Evolutionary conservation across 768 basidiomycete genomes (phyloP).

Genomic region (Leccinellum luteum): DNA sequence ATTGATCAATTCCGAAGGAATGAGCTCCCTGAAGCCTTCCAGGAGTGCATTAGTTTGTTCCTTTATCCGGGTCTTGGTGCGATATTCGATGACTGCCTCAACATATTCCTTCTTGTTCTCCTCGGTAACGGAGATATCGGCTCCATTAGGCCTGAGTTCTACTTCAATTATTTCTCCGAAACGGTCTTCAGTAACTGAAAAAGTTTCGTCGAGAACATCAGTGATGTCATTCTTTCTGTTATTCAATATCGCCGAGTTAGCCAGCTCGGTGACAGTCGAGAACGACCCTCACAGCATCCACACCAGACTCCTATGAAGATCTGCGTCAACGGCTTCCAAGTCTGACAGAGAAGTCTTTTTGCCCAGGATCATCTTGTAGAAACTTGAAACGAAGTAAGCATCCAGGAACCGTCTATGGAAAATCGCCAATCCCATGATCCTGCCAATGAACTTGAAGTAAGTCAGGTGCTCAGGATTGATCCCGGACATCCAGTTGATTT

Average conservation of each 20-base stretch:
- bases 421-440: conserved; percentile 68
- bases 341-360: conserved; percentile 61
- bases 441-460: conserved; percentile 82
- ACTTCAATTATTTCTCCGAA: conserved; percentile 71
- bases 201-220: conserved; percentile 70
- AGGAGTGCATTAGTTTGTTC: conserved; percentile 86
- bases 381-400: conserved; percentile 74
- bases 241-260: conserved; percentile 2
- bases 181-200: conserved; percentile 67
- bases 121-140: conserved; percentile 60
- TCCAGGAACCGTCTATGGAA: conserved; percentile 80
- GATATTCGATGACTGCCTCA: conserved; percentile 74
- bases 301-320: conserved; percentile 62
- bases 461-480: conserved; percentile 76
- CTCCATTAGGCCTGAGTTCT: conserved; percentile 64
- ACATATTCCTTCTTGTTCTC: conserved; percentile 80
- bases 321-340: conserved; percentile 67
- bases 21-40: conserved; percentile 80
- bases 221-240: conserved; percentile 74
- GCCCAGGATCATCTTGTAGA: conserved; percentile 75
- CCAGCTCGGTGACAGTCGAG: neutral
- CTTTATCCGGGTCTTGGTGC: conserved; percentile 76
- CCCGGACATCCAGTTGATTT: conserved; percentile 74
- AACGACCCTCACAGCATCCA: conserved; percentile 67
- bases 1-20: conserved; percentile 79